Conservation (phyloP, 2,329 filamentous ascomycete genomes). For the Phyllosticta citriasiana region DNA sequence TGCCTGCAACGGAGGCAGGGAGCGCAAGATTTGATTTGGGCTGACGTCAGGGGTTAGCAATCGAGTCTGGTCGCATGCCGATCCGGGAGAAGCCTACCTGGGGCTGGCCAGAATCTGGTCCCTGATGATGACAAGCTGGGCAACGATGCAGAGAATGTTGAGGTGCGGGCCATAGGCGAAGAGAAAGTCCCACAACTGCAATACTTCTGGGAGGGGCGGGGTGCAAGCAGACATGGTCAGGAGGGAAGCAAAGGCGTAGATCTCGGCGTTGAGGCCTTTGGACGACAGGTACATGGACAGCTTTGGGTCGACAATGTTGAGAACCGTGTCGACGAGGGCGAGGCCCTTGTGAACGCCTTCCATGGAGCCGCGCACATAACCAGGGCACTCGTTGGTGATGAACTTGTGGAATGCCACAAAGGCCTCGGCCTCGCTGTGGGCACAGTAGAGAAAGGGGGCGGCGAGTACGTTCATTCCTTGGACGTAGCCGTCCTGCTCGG, state of each 20-base stretch:
- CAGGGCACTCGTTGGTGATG: constrained; percentile 78
- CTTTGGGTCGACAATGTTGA: constrained; percentile 84
- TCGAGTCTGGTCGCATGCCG: neutral
- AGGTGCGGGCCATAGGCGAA: constrained; percentile 93
- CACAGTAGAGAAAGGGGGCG: constrained; percentile 89
- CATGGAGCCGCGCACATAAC: constrained; percentile 93
- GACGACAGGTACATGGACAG: constrained; percentile 73
- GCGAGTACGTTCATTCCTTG: constrained; percentile 99
- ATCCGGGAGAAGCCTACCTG: constrained; percentile 49
- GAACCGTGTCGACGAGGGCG: constrained; percentile 80
- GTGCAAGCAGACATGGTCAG: constrained; percentile 93
- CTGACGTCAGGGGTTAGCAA: constrained; percentile 36
- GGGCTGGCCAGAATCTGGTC: constrained; percentile 73
- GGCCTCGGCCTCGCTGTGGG: constrained; percentile 87
- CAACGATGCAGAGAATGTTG: constrained; percentile 93
- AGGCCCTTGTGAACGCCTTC: constrained; percentile 91
- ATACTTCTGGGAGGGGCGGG: constrained; percentile 83
- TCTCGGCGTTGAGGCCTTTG: constrained; percentile 82
- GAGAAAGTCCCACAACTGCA: constrained; percentile 92
- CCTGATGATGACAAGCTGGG: constrained; percentile 81
- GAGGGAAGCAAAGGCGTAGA: constrained; percentile 94
- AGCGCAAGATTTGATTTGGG: constrained; percentile 84
- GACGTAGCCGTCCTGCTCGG: constrained; percentile 76
- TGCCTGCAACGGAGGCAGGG: constrained; percentile 74
- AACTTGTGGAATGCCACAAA: constrained; percentile 85